Evolutionary conservation across 2,329 filamentous ascomycete species (phyloP).

Genomic region (Bretziella fagacearum): DNA sequence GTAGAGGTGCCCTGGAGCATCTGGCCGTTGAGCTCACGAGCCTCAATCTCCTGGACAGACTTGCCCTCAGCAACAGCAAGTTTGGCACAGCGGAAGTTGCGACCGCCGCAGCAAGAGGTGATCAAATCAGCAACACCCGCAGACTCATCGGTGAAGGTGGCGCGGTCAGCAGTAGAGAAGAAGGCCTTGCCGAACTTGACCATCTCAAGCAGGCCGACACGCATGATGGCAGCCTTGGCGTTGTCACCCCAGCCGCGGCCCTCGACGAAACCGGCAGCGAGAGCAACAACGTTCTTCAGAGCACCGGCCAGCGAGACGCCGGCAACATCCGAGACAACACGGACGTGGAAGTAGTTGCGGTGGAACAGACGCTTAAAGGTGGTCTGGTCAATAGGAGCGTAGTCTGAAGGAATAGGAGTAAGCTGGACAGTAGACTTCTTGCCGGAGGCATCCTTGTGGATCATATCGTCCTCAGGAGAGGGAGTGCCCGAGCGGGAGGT

Average conservation of each 20-base stretch:
- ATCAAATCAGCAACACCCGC: conserved; percentile 92
- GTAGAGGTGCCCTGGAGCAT: conserved; percentile 91
- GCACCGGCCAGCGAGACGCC: conserved; percentile 89
- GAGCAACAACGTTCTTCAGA: conserved; percentile 89
- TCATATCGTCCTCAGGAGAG: conserved; percentile 34
- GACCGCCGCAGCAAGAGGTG: conserved; percentile 77
- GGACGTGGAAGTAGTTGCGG: conserved; percentile 92
- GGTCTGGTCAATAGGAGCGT: conserved; percentile 70
- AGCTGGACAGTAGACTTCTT: conserved; percentile 52
- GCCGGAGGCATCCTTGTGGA: conserved; percentile 54
- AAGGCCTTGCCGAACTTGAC: conserved; percentile 90
- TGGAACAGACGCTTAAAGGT: conserved; percentile 80
- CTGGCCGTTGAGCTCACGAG: conserved; percentile 82
- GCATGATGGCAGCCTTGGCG: conserved; percentile 96
- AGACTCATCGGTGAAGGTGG: conserved; percentile 92
- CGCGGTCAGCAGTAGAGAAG: conserved; percentile 66
- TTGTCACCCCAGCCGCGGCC: conserved; percentile 97
- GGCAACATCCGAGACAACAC: conserved; percentile 85
- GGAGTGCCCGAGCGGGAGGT: conserved; percentile 39
- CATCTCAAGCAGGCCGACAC: conserved; percentile 89
- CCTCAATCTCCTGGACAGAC: conserved; percentile 73
- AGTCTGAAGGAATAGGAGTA: conserved; percentile 60
- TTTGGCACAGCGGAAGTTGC: conserved; percentile 90
- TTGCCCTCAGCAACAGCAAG: conserved; percentile 66
- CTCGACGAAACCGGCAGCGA: conserved; percentile 88